Base-by-base conservation (phyloP, 2,329 filamentous ascomycete species). In the Dactylellina cionopaga region DNA sequence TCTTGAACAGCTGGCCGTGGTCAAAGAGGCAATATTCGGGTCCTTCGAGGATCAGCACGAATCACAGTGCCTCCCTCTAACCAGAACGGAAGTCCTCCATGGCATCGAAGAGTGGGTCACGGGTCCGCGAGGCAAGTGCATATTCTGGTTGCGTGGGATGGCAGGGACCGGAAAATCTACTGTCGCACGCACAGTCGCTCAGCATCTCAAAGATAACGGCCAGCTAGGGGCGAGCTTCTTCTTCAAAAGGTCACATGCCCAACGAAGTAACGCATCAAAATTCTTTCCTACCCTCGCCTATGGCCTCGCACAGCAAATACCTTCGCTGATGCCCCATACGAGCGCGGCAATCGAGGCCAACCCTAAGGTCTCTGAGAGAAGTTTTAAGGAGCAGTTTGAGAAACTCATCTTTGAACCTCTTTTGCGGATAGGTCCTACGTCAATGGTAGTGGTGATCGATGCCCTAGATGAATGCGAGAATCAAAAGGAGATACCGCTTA, bases 231-330 rank as follows among this genome's bases (percentile, higher is more conserved):
- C 79, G 1, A 81, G 79, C 70, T 84, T 84, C 74, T 83, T 76
- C 84, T 84, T 65, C 75, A 82, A 82, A 56, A 80, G 77, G 68
- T 81, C 80, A 0, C 81, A 56, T 82, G 51, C 75, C 2, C 80
- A 83, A 66, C 78, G 80, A n/a, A 79, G 79, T 1, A 79, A 77
- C 35, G 78, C 79, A 0, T 74, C 73, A 2, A 78, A 76, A 46
- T 78, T 85, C 33, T 79, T 84, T 10, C 76, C 82, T 0, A 84
- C 82, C 0, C 75, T 85, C 22, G 79, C 80, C 2, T 63, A 68
- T 9, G 78, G 83, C 37, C 75, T 84, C 2, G 75, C 77, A 0
- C 39, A 19, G 0, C 74, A 64, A 7, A 56, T 80, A 10, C 80
- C 81, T 7, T 35, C 55, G 1, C 41, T 83, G 1, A 76, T 74